Evolutionary conservation across 2,329 filamentous ascomycete genomes (phyloP).

Genomic region (Trichoderma gracile): DNA sequence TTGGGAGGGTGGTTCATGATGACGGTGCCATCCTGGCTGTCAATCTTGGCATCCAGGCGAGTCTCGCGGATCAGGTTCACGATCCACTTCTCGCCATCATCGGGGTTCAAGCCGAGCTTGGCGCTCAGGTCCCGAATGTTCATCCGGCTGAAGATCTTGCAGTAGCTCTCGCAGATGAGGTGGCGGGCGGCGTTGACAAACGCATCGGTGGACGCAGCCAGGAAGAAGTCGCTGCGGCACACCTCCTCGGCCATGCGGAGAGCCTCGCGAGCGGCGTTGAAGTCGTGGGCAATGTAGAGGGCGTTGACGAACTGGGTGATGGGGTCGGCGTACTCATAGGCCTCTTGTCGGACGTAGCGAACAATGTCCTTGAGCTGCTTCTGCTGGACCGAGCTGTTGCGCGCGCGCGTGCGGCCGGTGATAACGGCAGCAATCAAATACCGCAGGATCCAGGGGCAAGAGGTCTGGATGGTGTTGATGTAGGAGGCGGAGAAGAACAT

Average conservation of each 20-base stretch:
- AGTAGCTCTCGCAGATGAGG: slow-evolving; percentile 97
- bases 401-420: slow-evolving; percentile 78
- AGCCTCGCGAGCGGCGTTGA: slow-evolving; percentile 91
- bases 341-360: slow-evolving; percentile 92
- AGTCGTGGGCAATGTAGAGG: slow-evolving; percentile 82
- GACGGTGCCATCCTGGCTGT: slow-evolving; percentile 97
- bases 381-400: slow-evolving; percentile 86
- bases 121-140: slow-evolving; percentile 96
- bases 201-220: slow-evolving; percentile 76
- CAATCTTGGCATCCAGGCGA: slow-evolving; percentile 96
- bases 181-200: slow-evolving; percentile 95
- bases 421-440: slow-evolving; percentile 95
- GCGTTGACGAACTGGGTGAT: slow-evolving; percentile 96
- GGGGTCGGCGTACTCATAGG: slow-evolving; percentile 95
- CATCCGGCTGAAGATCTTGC: slow-evolving; percentile 99
- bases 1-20: slow-evolving; percentile 99
- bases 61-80: slow-evolving; percentile 99
- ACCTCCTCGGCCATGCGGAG: slow-evolving; percentile 87
- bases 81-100: slow-evolving; percentile 99
- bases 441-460: slow-evolving; percentile 92
- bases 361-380: slow-evolving; percentile 98
- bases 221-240: slow-evolving; percentile 92
- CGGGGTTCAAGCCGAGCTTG: slow-evolving; percentile 85
- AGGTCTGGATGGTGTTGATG: slow-evolving; percentile 99
- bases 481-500: slow-evolving; percentile 95